phyloP scores from a whole-genome alignment of 148 eudicot genomes.

The Fagopyrum homotropicum region DNA sequence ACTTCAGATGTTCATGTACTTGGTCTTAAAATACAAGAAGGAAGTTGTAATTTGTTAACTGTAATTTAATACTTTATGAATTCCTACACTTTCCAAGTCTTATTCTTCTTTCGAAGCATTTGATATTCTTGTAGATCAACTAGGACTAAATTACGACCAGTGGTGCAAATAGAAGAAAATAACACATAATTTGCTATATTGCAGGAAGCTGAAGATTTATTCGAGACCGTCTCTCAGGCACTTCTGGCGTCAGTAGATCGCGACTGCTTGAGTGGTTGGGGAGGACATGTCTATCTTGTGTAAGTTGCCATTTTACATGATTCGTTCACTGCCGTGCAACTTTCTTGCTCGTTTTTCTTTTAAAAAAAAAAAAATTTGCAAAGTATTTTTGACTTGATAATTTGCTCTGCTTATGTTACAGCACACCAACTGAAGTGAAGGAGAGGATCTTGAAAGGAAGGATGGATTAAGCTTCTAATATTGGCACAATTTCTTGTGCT shows the following conservation, averaged over 20 bases:
- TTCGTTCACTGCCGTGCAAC: neutral
- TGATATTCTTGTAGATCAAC: neutral
- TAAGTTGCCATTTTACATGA: conserved; percentile 30
- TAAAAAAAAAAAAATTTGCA: neutral
- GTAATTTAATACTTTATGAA: neutral
- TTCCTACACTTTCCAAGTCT: neutral
- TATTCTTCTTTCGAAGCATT: neutral
- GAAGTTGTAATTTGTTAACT: neutral
- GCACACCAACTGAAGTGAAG: conserved; percentile 87
- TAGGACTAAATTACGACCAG: too few species aligned
- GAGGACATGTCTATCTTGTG: conserved; percentile 96
- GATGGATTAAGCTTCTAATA: conserved; percentile 49
- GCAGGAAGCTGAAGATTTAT: conserved; percentile 89
- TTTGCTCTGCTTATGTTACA: conserved; percentile 19
- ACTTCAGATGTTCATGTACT: neutral
- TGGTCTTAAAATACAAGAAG: neutral
- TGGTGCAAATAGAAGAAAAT: neutral
- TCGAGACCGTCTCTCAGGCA: conserved; percentile 95
- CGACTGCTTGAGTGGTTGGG: conserved; percentile 97
- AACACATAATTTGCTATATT: conserved; percentile 11
- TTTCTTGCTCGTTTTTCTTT: neutral
- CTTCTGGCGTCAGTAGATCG: conserved; percentile 82
- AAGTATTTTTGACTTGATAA: neutral
- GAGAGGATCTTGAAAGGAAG: conserved; percentile 90
- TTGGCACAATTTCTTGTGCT: neutral